These are phyloP conservation scores for Zymoseptoria ardabiliae DNA, from an alignment of 2,329 filamentous ascomycete genomes.

Conservation along the genomic window DNA sequence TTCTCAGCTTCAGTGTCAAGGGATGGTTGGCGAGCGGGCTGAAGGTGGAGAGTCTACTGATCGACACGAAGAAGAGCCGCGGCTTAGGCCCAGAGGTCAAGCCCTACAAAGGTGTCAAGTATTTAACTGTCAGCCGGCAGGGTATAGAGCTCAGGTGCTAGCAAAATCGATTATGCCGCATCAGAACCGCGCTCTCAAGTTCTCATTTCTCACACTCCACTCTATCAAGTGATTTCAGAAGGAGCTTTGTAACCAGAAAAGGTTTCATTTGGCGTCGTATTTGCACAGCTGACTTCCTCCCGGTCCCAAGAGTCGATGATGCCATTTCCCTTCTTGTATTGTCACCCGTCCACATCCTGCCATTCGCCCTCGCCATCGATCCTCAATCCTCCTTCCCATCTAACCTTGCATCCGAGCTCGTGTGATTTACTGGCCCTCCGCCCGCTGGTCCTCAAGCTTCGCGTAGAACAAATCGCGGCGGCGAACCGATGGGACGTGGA, in stretches of 20 bases:
- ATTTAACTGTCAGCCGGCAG: conserved; percentile 64
- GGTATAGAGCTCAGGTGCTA: conserved; percentile 46
- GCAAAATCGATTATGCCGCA: not conserved
- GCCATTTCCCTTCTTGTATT: not conserved
- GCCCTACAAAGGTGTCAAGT: conserved; percentile 98
- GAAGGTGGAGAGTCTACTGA: conserved; percentile 53
- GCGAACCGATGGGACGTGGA: conserved; percentile 57
- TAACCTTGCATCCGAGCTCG: not conserved
- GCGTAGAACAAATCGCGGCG: conserved; percentile 57
- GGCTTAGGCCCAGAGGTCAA: conserved; percentile 82
- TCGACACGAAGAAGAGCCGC: conserved; percentile 69
- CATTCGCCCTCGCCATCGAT: not conserved
- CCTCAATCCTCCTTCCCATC: not conserved
- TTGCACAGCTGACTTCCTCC: conserved; percentile 10
- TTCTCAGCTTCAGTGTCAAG: conserved; percentile 47
- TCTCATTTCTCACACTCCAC: not conserved
- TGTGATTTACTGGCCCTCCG: conserved; percentile 37
- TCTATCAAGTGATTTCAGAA: not conserved
- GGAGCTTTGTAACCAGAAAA: not conserved
- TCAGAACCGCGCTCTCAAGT: not conserved
- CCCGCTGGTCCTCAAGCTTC: conserved; percentile 56
- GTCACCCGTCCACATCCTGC: not conserved
- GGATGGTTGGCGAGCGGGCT: conserved; percentile 60
- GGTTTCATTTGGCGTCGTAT: conserved; percentile 2
- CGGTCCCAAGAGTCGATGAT: conserved; percentile 1